Base-by-base conservation (phyloP, 345 rosid genomes). In the Iberis pinnata region DNA sequence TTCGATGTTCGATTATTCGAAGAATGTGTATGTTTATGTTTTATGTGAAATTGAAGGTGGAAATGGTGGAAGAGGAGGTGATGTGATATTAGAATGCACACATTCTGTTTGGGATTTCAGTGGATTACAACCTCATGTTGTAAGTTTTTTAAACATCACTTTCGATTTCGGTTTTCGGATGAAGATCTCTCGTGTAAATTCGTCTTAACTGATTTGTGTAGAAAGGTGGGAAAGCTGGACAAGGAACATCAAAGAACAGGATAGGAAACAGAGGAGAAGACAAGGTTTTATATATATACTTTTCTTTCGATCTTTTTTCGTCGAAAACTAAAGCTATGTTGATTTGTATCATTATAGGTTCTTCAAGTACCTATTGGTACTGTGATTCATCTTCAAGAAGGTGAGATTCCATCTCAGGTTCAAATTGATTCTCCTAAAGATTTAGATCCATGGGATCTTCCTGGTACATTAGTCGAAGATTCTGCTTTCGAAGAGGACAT, bases 61-160 rank as follows among this genome's bases (percentile, higher is more conserved):
- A 36, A 84, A 83, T 71, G 96, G 98, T 63, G 98, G 98, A 49
- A 81, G 80, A 74, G 98, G 96, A 42, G 98, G 98, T 32, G 88
- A 90, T 74, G 96, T 90, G 75, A 81, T 87, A 18, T 53, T 90
- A 18, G 86, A 90, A 69, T 82, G 98, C 67, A 80, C 95, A 7
- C 77, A 78, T 19, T 53, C 86, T 22, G 75, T 90, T 60, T 87
- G 96, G 98, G 96, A 90, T 73, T 84, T 90, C 59, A 75, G 88
- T n/a, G 73, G 89, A 33, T 68, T 90, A 71, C 92, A 81, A 54
- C 82, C 80, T 78, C 98, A 87, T 46, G 66, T 77, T 39, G 98
- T 90, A 72, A 65, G 95, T 76, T 7, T n/a, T n/a, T n/a, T 43
- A 1, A 45, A 39, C 16, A 2, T 10, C 24, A 37, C 52, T 53